Conservation (phyloP, 2,329 filamentous ascomycete genomes). For the Botrytis paeoniae region DNA sequence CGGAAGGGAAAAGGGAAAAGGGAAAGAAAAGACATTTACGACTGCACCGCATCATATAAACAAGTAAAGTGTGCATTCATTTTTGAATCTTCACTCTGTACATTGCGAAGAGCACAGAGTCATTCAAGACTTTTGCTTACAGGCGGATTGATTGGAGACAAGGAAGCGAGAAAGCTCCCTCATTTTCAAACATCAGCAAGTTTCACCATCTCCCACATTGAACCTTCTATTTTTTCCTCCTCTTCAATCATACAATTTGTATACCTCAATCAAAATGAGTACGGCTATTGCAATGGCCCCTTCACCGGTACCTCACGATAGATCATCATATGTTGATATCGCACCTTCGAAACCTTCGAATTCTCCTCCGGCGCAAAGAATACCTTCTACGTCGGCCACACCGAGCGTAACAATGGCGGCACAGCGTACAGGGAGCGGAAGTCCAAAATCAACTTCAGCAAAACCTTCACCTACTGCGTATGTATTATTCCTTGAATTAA, state of each 20-base stretch:
- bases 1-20: slow-evolving; percentile 15
- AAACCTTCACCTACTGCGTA: slow-evolving; percentile 62
- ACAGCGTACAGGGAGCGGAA: slow-evolving; percentile 53
- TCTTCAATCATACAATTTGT: slow-evolving; percentile 2
- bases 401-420: slow-evolving; percentile 43
- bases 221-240: not conserved
- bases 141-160: slow-evolving; percentile 10
- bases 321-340: slow-evolving; percentile 54
- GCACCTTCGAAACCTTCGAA: slow-evolving; percentile 39
- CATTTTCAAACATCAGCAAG: slow-evolving; percentile 19
- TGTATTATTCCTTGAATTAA: slow-evolving; percentile 37
- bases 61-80: not conserved
- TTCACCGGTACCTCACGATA: slow-evolving; percentile 64
- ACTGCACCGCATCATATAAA: not conserved
- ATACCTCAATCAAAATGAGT: slow-evolving; percentile 52
- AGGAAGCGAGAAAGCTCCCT: slow-evolving; percentile 18
- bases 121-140: slow-evolving; percentile 4
- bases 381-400: slow-evolving; percentile 39
- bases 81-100: not conserved
- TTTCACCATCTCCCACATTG: slow-evolving; percentile 14
- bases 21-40: not conserved
- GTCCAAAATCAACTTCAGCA: slow-evolving; percentile 47
- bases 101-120: not conserved
- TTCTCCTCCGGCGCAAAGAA: slow-evolving; percentile 35
- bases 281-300: slow-evolving; percentile 66